These are phyloP conservation scores for Mucor circinelloides DNA, from an alignment of 371 early-diverging fungal genomes.

Conservation along the genomic window DNA sequence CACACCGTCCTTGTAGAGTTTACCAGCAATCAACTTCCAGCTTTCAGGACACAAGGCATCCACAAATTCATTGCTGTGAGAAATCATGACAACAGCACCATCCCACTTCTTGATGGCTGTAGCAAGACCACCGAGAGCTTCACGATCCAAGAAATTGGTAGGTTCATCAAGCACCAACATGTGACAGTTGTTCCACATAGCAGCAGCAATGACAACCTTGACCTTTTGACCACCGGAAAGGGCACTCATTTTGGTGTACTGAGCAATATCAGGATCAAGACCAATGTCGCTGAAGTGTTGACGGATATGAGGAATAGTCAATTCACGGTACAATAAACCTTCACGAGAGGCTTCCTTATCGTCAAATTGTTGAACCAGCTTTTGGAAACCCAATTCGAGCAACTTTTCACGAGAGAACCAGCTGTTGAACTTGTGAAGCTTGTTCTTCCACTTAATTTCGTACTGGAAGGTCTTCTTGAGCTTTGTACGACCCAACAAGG, in stretches of 20 bases:
- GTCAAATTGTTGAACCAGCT: conserved; percentile 78
- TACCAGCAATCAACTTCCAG: conserved; percentile 74
- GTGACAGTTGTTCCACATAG: conserved; percentile 86
- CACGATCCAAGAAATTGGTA: conserved; percentile 90
- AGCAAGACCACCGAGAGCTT: conserved; percentile 83
- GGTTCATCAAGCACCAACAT: conserved; percentile 84
- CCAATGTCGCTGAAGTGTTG: conserved; percentile 75
- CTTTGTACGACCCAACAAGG: conserved; percentile 75
- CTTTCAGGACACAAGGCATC: conserved; percentile 79
- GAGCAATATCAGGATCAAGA: conserved; percentile 78
- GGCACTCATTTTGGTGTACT: conserved; percentile 70
- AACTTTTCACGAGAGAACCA: conserved; percentile 75
- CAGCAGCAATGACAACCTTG: conserved; percentile 83
- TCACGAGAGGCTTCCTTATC: conserved; percentile 80
- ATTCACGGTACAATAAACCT: conserved; percentile 71
- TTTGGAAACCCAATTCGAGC: conserved; percentile 73
- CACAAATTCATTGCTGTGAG: conserved; percentile 85
- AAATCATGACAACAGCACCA: conserved; percentile 88
- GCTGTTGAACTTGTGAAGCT: conserved; percentile 69
- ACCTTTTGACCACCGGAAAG: conserved; percentile 90
- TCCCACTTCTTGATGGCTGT: conserved; percentile 80
- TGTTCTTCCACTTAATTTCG: conserved; percentile 79
- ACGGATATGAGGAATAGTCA: conserved; percentile 67
- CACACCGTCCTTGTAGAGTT: conserved; percentile 54
- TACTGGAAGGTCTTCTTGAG: conserved; percentile 83